A percentile compares a stretch with the other conserved stretches of the same genome.
Evolutionary conservation across 257 asterid genomes (phyloP).

Genomic region (Coffea canephora): DNA sequence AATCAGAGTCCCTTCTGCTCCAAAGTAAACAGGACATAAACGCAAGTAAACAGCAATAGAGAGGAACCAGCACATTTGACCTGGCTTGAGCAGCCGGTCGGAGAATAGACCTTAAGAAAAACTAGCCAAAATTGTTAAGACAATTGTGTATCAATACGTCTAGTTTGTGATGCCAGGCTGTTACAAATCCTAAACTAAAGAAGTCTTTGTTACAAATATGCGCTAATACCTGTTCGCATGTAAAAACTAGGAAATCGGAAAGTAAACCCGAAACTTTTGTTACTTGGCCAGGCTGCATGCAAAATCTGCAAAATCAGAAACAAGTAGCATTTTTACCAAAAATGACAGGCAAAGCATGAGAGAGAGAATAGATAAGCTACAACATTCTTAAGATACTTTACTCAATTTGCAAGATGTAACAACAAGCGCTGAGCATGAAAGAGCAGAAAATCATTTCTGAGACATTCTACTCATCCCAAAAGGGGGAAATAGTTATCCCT

Average conservation of each 20-base stretch:
- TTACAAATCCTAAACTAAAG: neutral
- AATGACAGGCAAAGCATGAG: neutral
- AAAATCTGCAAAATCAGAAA: constrained; percentile 1
- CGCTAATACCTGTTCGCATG: neutral
- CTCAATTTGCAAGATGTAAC: constrained; percentile 22
- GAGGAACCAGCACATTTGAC: neutral
- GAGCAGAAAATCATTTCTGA: constrained; percentile 43
- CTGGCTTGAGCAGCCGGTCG: neutral
- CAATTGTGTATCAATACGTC: neutral
- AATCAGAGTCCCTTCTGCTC: neutral
- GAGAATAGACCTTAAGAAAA: neutral
- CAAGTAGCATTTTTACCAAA: neutral
- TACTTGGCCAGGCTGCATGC: constrained; percentile 3
- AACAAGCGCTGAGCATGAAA: constrained; percentile 47
- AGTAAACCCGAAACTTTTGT: neutral
- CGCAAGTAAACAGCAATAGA: neutral
- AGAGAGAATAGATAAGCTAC: constrained; percentile 23
- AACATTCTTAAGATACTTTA: constrained; percentile 28
- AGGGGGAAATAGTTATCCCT: constrained; percentile 31
- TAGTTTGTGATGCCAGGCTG: neutral
- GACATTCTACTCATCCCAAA: constrained; percentile 43
- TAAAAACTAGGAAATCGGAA: neutral
- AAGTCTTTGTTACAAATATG: neutral
- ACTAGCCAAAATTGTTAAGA: neutral
- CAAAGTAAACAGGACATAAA: neutral